Evolutionary conservation across 177 flowering plant species (phyloP).

Genomic region (Tripterygium wilfordii): DNA sequence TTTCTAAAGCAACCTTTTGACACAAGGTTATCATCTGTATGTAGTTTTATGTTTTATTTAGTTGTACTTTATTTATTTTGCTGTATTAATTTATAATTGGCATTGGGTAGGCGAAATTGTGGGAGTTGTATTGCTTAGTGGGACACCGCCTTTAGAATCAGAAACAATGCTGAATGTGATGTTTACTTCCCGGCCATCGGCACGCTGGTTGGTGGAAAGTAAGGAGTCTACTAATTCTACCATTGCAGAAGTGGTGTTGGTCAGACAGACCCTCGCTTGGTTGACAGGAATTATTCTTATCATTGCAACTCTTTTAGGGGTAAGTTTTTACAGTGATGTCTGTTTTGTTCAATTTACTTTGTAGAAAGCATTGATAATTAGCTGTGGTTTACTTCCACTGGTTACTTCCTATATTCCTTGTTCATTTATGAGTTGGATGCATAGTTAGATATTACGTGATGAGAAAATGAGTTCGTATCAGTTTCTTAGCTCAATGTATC

Average conservation of each 20-base stretch:
- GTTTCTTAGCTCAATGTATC: no score
- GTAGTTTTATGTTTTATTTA: neutral
- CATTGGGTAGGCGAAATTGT: slow-evolving; percentile 68
- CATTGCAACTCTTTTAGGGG: slow-evolving; percentile 85
- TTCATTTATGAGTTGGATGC: no score
- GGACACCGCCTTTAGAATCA: slow-evolving; percentile 19
- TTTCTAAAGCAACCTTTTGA: neutral
- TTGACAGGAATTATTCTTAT: slow-evolving; percentile 82
- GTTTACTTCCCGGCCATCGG: slow-evolving; percentile 28
- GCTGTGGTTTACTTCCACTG: no score
- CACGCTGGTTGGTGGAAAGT: slow-evolving; percentile 62
- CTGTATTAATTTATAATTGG: neutral
- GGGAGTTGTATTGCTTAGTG: slow-evolving; percentile 46
- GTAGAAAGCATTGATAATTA: no score
- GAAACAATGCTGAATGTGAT: slow-evolving; percentile 40
- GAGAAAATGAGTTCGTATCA: no score
- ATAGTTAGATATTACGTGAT: no score
- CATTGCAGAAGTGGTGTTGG: slow-evolving; percentile 36
- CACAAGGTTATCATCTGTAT: neutral
- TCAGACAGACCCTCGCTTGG: slow-evolving; percentile 83
- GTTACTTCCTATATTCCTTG: no score
- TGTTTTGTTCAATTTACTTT: no score
- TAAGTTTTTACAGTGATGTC: slow-evolving; percentile 32
- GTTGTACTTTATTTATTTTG: neutral
- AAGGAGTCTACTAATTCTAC: slow-evolving; percentile 12